phyloP scores from a whole-genome alignment of 1,284 basidiomycete species.

The Ganoderma lingzhi region DNA sequence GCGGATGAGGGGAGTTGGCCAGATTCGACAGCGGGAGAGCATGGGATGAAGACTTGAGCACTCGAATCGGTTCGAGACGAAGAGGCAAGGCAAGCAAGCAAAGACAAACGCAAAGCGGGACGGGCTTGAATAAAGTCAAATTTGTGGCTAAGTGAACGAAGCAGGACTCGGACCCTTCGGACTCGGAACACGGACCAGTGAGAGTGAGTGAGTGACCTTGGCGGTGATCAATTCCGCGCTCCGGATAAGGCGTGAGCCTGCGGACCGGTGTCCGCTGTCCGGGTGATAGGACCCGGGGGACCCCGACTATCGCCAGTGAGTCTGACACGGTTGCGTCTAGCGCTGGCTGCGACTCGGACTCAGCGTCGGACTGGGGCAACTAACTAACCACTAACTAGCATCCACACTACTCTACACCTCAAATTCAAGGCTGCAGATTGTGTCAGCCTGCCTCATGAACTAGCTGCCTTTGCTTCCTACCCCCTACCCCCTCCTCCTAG shows the following conservation, averaged over 20 bases:
- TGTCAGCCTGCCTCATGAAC: background rate
- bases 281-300: background rate
- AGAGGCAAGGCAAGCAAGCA: background rate
- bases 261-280: background rate
- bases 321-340: background rate
- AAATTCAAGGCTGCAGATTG: background rate
- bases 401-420: too few relatives aligned
- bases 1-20: constrained; percentile 19
- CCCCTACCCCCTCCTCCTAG: background rate
- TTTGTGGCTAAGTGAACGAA: too few relatives aligned
- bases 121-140: too few relatives aligned
- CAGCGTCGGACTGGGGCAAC: too few relatives aligned
- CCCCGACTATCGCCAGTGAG: background rate
- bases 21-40: constrained; percentile 23
- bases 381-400: too few relatives aligned
- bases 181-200: too few relatives aligned
- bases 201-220: too few relatives aligned
- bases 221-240: background rate
- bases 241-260: background rate
- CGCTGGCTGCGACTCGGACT: too few relatives aligned
- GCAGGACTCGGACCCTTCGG: too few relatives aligned
- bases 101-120: background rate
- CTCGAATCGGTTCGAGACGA: background rate
- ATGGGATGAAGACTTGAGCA: constrained; percentile 9
- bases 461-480: background rate